Percentiles rank a stretch among this genome's conserved stretches.
Evolutionary conservation across 495 filamentous ascomycete genomes (phyloP).

Genomic region (Venustampulla echinocandica): DNA sequence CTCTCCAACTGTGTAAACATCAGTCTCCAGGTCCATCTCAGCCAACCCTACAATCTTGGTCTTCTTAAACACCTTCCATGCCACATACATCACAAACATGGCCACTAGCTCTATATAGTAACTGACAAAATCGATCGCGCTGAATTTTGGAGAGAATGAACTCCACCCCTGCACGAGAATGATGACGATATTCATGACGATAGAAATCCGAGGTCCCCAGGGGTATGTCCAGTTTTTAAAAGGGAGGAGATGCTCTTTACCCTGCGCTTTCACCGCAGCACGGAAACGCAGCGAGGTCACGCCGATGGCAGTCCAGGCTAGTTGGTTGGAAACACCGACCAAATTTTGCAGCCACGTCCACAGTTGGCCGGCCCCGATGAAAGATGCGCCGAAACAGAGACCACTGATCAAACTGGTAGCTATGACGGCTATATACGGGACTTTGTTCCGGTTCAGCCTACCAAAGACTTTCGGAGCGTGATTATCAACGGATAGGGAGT

Average conservation of each 20-base stretch:
- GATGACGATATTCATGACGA: slow-evolving; percentile 45
- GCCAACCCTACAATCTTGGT: slow-evolving; percentile 44
- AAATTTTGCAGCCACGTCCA: slow-evolving; percentile 31
- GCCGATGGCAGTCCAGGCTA: slow-evolving; percentile 52
- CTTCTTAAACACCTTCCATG: slow-evolving; percentile 45
- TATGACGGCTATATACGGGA: slow-evolving; percentile 52
- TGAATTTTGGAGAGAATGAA: slow-evolving; percentile 44
- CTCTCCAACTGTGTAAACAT: slow-evolving; percentile 35
- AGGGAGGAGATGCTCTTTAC: slow-evolving; percentile 48
- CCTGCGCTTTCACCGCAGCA: slow-evolving; percentile 40
- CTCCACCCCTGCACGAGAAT: slow-evolving; percentile 55
- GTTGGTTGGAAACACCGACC: slow-evolving; percentile 55
- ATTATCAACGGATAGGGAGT: slow-evolving; percentile 50
- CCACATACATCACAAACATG: slow-evolving; percentile 40
- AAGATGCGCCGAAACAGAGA: slow-evolving; percentile 52
- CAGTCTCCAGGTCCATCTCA: slow-evolving; percentile 46
- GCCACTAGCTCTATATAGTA: slow-evolving; percentile 47
- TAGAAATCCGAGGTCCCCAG: slow-evolving; percentile 41
- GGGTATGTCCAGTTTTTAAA: slow-evolving; percentile 58
- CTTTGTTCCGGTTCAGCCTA: slow-evolving; percentile 43
- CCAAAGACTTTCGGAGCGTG: slow-evolving; percentile 49
- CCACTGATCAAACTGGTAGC: slow-evolving; percentile 45
- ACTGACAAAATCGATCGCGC: slow-evolving; percentile 43
- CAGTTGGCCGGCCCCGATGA: slow-evolving; percentile 45
- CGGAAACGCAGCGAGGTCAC: slow-evolving; percentile 53